Percentiles rank a stretch among this genome's conserved stretches.
Conservation (phyloP, 257 asterid species). For the Leptodermis oblonga region DNA sequence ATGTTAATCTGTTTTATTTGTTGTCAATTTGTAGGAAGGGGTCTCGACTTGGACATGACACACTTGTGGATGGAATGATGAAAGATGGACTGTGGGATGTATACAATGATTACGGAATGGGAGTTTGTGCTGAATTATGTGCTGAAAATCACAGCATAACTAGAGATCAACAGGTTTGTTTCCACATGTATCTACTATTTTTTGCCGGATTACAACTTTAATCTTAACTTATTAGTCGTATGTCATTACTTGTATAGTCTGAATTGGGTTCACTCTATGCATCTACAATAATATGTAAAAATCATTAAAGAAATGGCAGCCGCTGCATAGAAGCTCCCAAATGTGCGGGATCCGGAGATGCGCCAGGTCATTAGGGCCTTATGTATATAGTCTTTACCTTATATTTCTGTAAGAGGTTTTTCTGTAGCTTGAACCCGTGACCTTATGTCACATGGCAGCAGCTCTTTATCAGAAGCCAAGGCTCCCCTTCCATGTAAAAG, state of each 20-base stretch:
- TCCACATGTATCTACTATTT: not conserved
- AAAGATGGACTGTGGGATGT: slow-evolving; percentile 99
- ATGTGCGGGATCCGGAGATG: too few species aligned
- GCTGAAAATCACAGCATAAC: slow-evolving; percentile 75
- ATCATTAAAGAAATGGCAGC: too few species aligned
- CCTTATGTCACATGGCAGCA: too few species aligned
- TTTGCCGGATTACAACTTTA: not conserved
- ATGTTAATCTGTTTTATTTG: slow-evolving; percentile 8
- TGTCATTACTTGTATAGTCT: not conserved
- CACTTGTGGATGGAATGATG: slow-evolving; percentile 97
- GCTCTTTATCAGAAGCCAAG: too few species aligned
- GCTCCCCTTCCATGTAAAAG: too few species aligned
- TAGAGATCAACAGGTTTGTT: slow-evolving; percentile 89
- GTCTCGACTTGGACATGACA: slow-evolving; percentile 93
- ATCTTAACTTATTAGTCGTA: not conserved
- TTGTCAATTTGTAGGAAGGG: slow-evolving; percentile 61
- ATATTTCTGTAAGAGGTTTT: not conserved
- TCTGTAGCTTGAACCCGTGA: too few species aligned
- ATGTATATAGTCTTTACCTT: too few species aligned
- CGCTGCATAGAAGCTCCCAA: too few species aligned
- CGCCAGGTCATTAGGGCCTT: too few species aligned
- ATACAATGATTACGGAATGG: slow-evolving; percentile 90
- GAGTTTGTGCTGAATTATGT: slow-evolving; percentile 96
- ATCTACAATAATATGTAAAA: not conserved
- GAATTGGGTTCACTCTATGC: not conserved